Evolutionary conservation across 169 alveolate genomes (phyloP).

Genomic region (Perkinsus marinus): DNA sequence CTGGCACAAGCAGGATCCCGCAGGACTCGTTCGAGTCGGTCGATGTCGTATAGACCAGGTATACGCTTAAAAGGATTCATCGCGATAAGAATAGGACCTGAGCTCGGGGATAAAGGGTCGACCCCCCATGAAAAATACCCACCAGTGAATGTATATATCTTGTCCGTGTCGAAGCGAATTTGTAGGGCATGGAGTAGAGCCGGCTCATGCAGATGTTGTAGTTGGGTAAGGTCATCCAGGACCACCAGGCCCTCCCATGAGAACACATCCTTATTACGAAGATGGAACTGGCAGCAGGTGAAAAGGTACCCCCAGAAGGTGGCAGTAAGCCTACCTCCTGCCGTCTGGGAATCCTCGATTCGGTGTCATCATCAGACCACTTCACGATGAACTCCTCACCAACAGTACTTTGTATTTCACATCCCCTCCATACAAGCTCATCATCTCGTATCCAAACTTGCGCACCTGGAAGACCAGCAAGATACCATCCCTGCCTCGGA

Average conservation of each 20-base stretch:
- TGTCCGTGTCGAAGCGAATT: conserved; percentile 67
- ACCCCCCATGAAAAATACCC: background rate
- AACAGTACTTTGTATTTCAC: background rate
- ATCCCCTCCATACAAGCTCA: background rate
- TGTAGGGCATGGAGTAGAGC: conserved; percentile 79
- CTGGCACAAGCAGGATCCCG: background rate
- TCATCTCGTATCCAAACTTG: conserved; percentile 2
- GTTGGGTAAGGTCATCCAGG: conserved; percentile 59
- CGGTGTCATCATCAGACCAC: background rate
- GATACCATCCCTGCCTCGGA: background rate
- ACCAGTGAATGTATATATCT: conserved; percentile 81
- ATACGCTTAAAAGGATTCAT: conserved; percentile 84
- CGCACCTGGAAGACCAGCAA: background rate
- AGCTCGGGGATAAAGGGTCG: background rate
- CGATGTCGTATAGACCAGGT: conserved; percentile 40
- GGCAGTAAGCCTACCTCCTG: background rate
- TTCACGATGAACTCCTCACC: background rate
- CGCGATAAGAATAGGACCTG: conserved; percentile 88
- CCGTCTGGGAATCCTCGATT: background rate
- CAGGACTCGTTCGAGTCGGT: background rate
- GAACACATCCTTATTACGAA: conserved; percentile 10
- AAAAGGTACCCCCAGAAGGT: background rate
- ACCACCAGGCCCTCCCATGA: conserved; percentile 9
- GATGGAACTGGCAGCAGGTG: background rate
- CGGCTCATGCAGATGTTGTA: conserved; percentile 75